Evolutionary conservation across 2,329 filamentous ascomycete genomes (phyloP).

Genomic region (Chaetomium globosum): DNA sequence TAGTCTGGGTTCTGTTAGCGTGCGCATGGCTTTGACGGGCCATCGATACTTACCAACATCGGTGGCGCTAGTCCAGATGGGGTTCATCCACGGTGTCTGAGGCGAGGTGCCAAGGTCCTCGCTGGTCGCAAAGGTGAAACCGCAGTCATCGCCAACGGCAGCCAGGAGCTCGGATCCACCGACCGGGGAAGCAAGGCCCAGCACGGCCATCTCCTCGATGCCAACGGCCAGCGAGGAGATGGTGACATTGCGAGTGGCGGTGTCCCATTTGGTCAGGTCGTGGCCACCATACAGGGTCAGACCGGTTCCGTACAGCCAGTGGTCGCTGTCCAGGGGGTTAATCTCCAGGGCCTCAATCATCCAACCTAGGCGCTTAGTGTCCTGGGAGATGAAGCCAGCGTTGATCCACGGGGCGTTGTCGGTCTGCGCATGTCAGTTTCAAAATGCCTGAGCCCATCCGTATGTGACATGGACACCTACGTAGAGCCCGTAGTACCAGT

Average conservation of each 20-base stretch:
- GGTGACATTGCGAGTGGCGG: constrained; percentile 48
- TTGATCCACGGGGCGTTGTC: constrained; percentile 58
- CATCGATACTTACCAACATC: constrained; percentile 44
- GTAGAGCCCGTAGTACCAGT: constrained; percentile 47
- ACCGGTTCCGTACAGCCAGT: constrained; percentile 64
- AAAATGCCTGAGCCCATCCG: rapidly evolving
- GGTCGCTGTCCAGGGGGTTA: constrained; percentile 60
- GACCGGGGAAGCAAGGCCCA: constrained; percentile 52
- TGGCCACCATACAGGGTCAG: constrained; percentile 47
- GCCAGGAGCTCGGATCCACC: constrained; percentile 56
- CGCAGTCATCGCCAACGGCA: constrained; percentile 55
- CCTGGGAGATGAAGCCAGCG: constrained; percentile 50
- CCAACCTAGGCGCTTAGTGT: constrained; percentile 59
- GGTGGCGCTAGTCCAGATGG: constrained; percentile 50
- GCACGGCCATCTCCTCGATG: constrained; percentile 57
- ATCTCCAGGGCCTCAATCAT: constrained; percentile 64
- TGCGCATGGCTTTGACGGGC: not conserved
- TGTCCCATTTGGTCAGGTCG: constrained; percentile 60
- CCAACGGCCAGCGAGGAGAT: constrained; percentile 56
- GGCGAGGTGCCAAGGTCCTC: constrained; percentile 48
- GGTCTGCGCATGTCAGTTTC: constrained; percentile 40
- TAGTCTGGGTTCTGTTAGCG: constrained; percentile 43
- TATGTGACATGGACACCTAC: constrained; percentile 18
- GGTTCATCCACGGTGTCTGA: constrained; percentile 49
- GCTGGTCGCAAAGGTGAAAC: constrained; percentile 51